These are phyloP conservation scores for Coemansia sp. DNA, from an alignment of 192 early-diverging fungal genomes.

Conservation along the genomic window DNA sequence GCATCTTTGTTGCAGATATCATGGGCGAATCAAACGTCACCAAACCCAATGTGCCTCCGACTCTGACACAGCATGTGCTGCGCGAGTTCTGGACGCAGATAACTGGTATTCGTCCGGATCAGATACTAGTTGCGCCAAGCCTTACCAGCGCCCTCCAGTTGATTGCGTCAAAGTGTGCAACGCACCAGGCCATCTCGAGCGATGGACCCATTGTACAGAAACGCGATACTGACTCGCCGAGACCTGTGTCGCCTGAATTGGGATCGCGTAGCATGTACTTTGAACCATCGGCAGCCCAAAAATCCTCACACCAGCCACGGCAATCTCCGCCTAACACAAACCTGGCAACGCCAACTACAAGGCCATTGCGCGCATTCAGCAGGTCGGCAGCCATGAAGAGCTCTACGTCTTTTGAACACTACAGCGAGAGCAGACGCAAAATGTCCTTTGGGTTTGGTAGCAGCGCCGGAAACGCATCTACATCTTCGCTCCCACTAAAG, in stretches of 20 bases:
- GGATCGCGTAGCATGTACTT: conserved; percentile 18
- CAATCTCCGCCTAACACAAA: conserved; percentile 30
- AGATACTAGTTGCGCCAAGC: conserved; percentile 39
- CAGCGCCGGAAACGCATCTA: conserved; percentile 15
- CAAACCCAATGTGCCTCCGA: conserved; percentile 33
- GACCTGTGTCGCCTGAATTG: conserved; percentile 9
- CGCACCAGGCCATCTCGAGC: conserved; percentile 4
- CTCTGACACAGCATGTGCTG: conserved; percentile 40
- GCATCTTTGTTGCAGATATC: conserved; percentile 40
- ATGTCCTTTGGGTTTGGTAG: conserved; percentile 20
- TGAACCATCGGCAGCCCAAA: conserved; percentile 15
- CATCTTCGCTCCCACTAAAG: conserved; percentile 31
- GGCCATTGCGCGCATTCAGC: conserved; percentile 25
- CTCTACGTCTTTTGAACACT: conserved; percentile 32
- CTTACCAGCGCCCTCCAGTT: conserved; percentile 31
- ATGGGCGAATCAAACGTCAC: conserved; percentile 32
- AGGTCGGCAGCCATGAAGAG: conserved; percentile 19
- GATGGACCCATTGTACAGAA: neutral
- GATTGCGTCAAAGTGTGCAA: conserved; percentile 25
- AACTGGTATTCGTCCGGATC: conserved; percentile 25
- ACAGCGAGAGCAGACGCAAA: conserved; percentile 29
- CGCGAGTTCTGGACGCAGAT: conserved; percentile 50
- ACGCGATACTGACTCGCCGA: neutral
- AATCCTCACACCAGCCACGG: conserved; percentile 11
- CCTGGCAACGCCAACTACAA: conserved; percentile 8